phyloP scores from a whole-genome alignment of 2,329 filamentous ascomycete genomes.

The Fusarium globosum region DNA sequence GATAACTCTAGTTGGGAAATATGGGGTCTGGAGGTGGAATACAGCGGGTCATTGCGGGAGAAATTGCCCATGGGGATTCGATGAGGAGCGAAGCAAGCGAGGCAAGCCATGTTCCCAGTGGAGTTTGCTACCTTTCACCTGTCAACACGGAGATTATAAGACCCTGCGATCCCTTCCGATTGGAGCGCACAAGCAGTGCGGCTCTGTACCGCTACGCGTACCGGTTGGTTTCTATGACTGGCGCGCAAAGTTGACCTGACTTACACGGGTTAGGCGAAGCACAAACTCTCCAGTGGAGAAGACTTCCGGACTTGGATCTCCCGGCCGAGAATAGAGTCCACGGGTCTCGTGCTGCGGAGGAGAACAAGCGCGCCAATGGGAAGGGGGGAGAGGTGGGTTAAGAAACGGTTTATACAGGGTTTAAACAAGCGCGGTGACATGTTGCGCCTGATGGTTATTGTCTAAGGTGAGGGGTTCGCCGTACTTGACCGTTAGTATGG shows the following conservation, averaged over 20 bases:
- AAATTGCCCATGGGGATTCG: slow-evolving; percentile 8
- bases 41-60: slow-evolving; percentile 14
- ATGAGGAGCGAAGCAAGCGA: not conserved
- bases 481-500: slow-evolving; percentile 2
- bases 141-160: not conserved
- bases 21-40: not conserved
- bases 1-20: slow-evolving; percentile 11
- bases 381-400: not conserved
- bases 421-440: not conserved
- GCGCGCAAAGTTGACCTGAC: slow-evolving; percentile 5
- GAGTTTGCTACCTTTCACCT: not conserved
- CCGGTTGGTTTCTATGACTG: slow-evolving; percentile 2
- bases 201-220: not conserved
- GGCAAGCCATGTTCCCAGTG: not conserved
- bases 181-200: slow-evolving; percentile 16
- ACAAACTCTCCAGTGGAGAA: not conserved
- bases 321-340: not conserved
- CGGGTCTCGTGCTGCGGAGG: not conserved
- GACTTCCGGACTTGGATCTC: not conserved
- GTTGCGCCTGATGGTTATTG: not conserved
- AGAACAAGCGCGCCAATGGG: not conserved
- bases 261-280: not conserved
- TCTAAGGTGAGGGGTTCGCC: slow-evolving; percentile 3
- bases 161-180: not conserved
- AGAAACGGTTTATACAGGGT: not conserved